Evolutionary conservation across 192 early-diverging fungal species (phyloP).

Genomic region (Umbelopsis vinacea): DNA sequence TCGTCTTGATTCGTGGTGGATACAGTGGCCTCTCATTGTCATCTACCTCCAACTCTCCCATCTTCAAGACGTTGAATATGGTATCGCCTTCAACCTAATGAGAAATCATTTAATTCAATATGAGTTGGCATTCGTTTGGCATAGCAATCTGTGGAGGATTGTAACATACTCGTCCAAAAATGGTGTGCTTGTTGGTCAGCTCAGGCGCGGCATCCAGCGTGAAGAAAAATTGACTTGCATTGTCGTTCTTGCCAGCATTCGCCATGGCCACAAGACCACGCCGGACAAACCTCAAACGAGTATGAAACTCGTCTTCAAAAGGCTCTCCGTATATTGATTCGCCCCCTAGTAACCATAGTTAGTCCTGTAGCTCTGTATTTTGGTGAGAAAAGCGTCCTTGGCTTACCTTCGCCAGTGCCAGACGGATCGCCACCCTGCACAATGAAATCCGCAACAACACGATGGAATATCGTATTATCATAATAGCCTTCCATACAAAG

Average conservation of each 20-base stretch:
- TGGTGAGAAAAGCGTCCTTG: no score
- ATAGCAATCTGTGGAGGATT: not conserved
- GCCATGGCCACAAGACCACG: conserved; percentile 92
- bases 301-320: conserved; percentile 93
- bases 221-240: conserved; percentile 95
- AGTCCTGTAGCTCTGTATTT: no score
- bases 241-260: conserved; percentile 78
- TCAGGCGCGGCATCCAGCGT: conserved; percentile 85
- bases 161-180: conserved; percentile 83
- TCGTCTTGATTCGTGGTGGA: conserved; percentile 66
- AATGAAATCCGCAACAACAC: conserved; percentile 88
- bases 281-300: conserved; percentile 84
- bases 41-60: conserved; percentile 82
- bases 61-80: conserved; percentile 87
- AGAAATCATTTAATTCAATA: not conserved
- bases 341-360: conserved; percentile 61
- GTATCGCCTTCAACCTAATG: conserved; percentile 86
- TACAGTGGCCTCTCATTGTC: conserved; percentile 79
- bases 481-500: conserved; percentile 92
- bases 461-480: conserved; percentile 87
- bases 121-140: no score
- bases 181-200: conserved; percentile 86
- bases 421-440: conserved; percentile 96
- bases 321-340: conserved; percentile 85
- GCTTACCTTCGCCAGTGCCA: conserved; percentile 66